Evolutionary conservation across 2,329 filamentous ascomycete genomes (phyloP), one percentile per base, ranked within the genome.

Genomic region (Fusarium ambrosium): DNA sequence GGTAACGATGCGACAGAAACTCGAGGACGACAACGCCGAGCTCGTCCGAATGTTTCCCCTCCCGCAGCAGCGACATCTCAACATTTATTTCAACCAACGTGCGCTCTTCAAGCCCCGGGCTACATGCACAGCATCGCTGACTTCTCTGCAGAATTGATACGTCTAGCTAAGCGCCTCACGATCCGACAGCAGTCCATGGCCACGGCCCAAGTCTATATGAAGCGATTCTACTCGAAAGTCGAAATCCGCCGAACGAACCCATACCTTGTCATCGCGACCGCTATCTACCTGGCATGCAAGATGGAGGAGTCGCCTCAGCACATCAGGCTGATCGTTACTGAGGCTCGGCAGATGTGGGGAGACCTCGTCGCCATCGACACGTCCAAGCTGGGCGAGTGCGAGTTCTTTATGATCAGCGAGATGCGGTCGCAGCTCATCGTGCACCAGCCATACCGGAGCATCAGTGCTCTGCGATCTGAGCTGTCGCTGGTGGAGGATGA

Each of bases 251-350:
- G 93, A 73, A 98, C 95, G 58, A 99, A 98, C 79, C 95, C 96
- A 5, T 98, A 97, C 81, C 91, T 98, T 39, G 91, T 98, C 68
- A 89, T 98, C 74, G 93, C 95, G n/a, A 98, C 97, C 2, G 94
- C 96, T 6, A 89, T 98, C 70, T 99, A 99, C 82, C 87, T 99
- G 39, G 95, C 97, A 22, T 98, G 95, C 86, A 99, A 99, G 85
- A 98, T 97, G 91, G 97, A 99, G 83, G 97, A 99, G 83, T 95
- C 92, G 61, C 97, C 97, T 4, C 96, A 98, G 82, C 97, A 99
- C 82, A 98, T 99, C 79, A 91, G 97, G 34, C 90, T 97, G 73
- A 92, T 99, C 68, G 92, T 97, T 13, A 92, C 91, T 56, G 97
- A 99, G 82, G 95, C 95, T 4, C 92, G 95, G 37, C 90, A 93